Evolutionary conservation across 305 asterid genomes (phyloP).

Genomic region (Withania somnifera): DNA sequence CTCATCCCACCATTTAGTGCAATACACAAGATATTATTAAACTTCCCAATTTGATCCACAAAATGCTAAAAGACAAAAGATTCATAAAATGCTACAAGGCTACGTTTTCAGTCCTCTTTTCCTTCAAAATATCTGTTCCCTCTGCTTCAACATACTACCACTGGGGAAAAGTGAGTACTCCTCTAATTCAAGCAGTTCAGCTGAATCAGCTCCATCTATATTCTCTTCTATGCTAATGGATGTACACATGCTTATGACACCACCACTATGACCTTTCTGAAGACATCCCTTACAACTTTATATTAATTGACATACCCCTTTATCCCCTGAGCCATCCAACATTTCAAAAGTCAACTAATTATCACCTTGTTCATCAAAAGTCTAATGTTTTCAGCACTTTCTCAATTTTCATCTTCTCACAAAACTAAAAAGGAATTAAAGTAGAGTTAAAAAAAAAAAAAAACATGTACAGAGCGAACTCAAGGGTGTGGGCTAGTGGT

Average conservation of each 20-base stretch:
- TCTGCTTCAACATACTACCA: neutral
- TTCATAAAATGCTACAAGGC: neutral
- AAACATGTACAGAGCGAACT: no score
- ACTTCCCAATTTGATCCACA: neutral
- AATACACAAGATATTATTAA: neutral
- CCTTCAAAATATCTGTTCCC: neutral
- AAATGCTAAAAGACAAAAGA: neutral
- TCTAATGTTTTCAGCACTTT: neutral
- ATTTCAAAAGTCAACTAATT: neutral
- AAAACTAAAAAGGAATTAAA: no score
- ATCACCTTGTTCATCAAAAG: neutral
- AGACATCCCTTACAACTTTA: neutral
- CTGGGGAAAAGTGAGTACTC: neutral
- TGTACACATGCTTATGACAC: neutral
- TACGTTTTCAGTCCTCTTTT: neutral
- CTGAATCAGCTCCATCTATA: neutral
- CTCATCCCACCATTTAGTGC: neutral
- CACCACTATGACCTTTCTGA: neutral
- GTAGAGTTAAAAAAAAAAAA: no score
- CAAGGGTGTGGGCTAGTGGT: no score
- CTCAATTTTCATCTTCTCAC: no score
- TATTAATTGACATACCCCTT: neutral
- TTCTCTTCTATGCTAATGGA: neutral
- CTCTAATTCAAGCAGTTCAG: neutral
- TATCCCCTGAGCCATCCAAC: neutral